Evolutionary conservation across 345 rosid genomes (phyloP).

Genomic region (Populus nigra): DNA sequence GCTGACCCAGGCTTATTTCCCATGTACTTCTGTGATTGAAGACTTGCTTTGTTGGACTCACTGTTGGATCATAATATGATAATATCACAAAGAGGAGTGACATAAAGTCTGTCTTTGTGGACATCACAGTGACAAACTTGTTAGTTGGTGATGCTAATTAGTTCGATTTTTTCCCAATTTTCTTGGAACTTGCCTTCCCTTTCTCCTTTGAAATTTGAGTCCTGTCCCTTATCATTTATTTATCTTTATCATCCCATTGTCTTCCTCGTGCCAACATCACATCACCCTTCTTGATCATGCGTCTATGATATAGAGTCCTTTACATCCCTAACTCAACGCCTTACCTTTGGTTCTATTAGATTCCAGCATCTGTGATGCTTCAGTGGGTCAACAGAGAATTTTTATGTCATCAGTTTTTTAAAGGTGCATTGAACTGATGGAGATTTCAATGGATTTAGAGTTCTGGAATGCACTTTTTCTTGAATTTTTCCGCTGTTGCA

Average conservation of each 20-base stretch:
- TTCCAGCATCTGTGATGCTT: background rate
- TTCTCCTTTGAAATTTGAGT: background rate
- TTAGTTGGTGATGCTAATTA: background rate
- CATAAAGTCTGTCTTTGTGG: background rate
- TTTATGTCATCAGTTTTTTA: background rate
- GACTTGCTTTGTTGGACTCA: background rate
- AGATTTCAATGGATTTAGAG: background rate
- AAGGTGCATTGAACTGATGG: background rate
- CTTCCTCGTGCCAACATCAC: background rate
- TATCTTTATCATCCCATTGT: background rate
- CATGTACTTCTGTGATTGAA: background rate
- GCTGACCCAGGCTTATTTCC: background rate
- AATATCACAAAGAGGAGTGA: background rate
- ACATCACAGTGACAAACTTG: background rate
- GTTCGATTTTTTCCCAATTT: background rate
- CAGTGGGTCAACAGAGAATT: background rate
- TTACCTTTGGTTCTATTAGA: background rate
- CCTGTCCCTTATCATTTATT: background rate
- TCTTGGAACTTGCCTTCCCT: background rate
- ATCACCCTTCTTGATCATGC: background rate
- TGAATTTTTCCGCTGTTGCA: background rate
- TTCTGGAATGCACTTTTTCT: background rate
- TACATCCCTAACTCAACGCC: background rate
- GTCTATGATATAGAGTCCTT: background rate
- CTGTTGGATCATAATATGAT: background rate